phyloP scores from a whole-genome alignment of 768 basidiomycete species.

The Podaxis sp. region DNA sequence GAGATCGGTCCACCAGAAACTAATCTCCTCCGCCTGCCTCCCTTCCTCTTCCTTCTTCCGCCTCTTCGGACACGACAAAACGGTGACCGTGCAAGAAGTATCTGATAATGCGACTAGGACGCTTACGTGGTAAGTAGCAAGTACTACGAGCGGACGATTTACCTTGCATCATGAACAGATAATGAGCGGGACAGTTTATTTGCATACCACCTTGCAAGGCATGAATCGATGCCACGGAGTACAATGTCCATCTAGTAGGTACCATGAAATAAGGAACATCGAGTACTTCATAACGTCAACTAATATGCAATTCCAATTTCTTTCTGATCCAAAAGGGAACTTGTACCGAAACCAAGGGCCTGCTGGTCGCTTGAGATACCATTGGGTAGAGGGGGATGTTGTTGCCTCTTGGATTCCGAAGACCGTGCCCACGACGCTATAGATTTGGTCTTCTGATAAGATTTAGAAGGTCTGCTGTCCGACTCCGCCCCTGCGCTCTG shows the following conservation, averaged over 20 bases:
- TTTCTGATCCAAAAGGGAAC: neutral
- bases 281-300: neutral
- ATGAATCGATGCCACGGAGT: too few relatives aligned
- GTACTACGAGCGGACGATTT: neutral
- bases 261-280: neutral
- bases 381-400: neutral
- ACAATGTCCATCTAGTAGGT: too few relatives aligned
- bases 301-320: conserved; percentile 2
- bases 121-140: neutral
- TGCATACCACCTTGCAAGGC: too few relatives aligned
- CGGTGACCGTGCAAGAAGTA: too few relatives aligned
- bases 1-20: too few relatives aligned
- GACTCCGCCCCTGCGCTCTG: neutral
- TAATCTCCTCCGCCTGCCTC: too few relatives aligned
- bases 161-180: too few relatives aligned
- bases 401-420: neutral
- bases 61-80: too few relatives aligned
- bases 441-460: conserved; percentile 1
- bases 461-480: neutral
- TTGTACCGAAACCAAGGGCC: neutral
- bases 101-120: neutral
- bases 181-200: too few relatives aligned
- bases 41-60: too few relatives aligned
- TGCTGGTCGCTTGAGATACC: neutral
- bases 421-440: neutral